Evolutionary conservation across 2,329 filamentous ascomycete genomes (phyloP), one percentile per base, ranked within the genome.

Genomic region (Hypoxylon sp.): DNA sequence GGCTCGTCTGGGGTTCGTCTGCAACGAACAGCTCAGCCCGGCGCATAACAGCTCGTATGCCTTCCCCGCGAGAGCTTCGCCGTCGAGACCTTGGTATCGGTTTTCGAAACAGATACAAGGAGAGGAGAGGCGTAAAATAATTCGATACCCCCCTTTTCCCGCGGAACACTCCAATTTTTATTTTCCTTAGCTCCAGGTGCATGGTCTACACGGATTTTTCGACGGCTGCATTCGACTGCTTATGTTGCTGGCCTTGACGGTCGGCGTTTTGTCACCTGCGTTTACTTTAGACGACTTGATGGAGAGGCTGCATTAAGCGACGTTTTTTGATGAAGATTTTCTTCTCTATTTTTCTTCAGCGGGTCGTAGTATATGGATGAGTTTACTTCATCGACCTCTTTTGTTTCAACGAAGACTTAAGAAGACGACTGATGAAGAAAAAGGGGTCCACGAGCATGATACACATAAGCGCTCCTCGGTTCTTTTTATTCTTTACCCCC

Each of bases 21-120:
- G 33, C 71, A 69, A 31, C 68, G 69, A 26, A 70, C 71, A 13
- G 68, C 73, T 21, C 69, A 72, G 47, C 70, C 72, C n/a, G 69
- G 70, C 11, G 71, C 73, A 26, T 71, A 68, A 55, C n/a, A 27
- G 31, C 46, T 21, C 46, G 58, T 8, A 27, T 62, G 20, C 54
- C 54, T 38, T 48, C 55, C 48, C 48, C 50, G 21, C 52, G 33
- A 26, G 33, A 42, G 17, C 13, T 18, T 42, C 10, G 15, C 18
- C 18, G 21, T 40, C n/a, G n/a, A 18, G n/a, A 13, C 3, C 20
- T 18, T 20, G n/a, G 38, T 26, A 10, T 21, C 27, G 20, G 24
- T 11, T 23, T 42, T 48, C 17, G 27, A 48, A 37, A 35, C 18
- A 29, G 52, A 24, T 20, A 23, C 20, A 13, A 40, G 45, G 23